Conservation (phyloP, 192 early-diverging fungal genomes). For the Coemansia nantahalensis region DNA sequence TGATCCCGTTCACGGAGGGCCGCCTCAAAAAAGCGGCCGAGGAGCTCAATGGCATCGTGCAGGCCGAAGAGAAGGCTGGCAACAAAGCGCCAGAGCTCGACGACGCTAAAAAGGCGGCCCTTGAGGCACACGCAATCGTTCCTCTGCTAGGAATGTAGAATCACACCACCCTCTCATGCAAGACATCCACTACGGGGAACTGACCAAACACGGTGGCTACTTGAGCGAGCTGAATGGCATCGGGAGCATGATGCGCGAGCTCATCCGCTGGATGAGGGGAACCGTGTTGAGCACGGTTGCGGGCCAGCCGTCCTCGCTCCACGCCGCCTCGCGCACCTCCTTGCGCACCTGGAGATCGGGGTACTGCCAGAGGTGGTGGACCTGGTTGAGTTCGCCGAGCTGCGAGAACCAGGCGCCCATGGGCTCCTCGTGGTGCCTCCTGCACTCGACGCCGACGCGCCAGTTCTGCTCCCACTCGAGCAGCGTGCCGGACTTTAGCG, state of each 20-base stretch:
- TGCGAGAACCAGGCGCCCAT: conserved; percentile 97
- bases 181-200: too few relatives aligned
- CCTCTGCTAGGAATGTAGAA: too few relatives aligned
- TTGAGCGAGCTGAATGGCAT: conserved; percentile 74
- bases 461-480: conserved; percentile 93
- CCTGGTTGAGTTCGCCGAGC: conserved; percentile 80
- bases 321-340: conserved; percentile 84
- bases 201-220: too few relatives aligned
- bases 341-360: conserved; percentile 86
- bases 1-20: conserved; percentile 48
- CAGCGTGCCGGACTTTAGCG: conserved; percentile 80
- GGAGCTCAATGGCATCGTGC: conserved; percentile 39
- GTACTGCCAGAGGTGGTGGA: conserved; percentile 93
- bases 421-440: conserved; percentile 83
- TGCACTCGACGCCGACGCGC: conserved; percentile 84
- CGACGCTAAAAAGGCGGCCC: conserved; percentile 4
- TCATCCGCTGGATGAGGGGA: conserved; percentile 76
- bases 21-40: conserved; percentile 32
- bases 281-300: conserved; percentile 91
- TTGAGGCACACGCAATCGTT: too few relatives aligned
- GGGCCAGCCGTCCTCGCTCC: conserved; percentile 93
- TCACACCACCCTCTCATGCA: too few relatives aligned
- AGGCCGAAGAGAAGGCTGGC: conserved; percentile 2
- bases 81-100: conserved; percentile 1
- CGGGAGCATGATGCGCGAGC: conserved; percentile 74